Evolutionary conservation across 192 early-diverging fungal genomes (phyloP).

Genomic region (Bifiguratus adelaidae): DNA sequence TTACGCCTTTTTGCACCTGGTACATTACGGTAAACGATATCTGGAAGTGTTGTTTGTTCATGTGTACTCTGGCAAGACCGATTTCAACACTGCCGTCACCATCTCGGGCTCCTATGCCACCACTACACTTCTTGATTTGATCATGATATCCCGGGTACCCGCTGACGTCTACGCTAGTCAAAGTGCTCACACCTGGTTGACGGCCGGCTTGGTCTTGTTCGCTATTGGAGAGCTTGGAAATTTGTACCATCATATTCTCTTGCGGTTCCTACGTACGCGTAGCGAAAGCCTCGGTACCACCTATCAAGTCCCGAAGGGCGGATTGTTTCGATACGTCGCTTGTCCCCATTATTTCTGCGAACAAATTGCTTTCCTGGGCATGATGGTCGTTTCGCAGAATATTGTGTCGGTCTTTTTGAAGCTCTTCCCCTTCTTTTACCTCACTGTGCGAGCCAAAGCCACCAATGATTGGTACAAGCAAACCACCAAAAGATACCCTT

Average conservation of each 20-base stretch:
- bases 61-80: conserved; percentile 1
- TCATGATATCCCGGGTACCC: neutral
- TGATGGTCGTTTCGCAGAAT: conserved; percentile 3
- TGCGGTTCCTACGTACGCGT: neutral
- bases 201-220: neutral
- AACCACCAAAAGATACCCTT: too few relatives aligned
- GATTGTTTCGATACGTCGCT: neutral
- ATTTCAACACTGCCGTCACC: neutral
- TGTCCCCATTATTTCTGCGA: conserved; percentile 2
- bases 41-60: conserved; percentile 3
- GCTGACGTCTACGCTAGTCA: neutral
- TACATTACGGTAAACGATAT: conserved; percentile 2
- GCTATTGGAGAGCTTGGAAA: neutral
- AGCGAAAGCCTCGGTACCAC: neutral
- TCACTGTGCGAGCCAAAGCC: neutral
- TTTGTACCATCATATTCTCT: neutral
- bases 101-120: neutral
- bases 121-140: conserved; percentile 1
- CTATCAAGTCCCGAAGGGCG: conserved; percentile 1
- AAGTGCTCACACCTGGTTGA: neutral
- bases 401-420: neutral
- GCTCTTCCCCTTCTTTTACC: conserved; percentile 2
- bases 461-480: conserved; percentile 7
- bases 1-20: neutral
- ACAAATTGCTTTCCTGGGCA: neutral